Evolutionary conservation across 352 stramenopile species (phyloP), one percentile per base, ranked within the genome.

Genomic region (Pythium monospermum): DNA sequence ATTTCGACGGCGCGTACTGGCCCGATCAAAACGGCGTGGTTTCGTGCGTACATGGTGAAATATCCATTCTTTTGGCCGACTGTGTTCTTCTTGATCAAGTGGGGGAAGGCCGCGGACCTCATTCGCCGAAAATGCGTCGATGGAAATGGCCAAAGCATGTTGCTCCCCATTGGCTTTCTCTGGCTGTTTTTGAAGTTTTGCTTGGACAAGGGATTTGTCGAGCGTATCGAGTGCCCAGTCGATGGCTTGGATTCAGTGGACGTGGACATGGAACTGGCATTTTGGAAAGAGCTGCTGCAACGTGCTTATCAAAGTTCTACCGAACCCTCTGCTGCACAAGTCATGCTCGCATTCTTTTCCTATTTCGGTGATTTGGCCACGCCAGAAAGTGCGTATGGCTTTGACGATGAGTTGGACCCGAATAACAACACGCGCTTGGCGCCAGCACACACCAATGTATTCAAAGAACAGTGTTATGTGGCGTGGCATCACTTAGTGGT

Each of bases 151-250:
- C 42, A 69, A 8, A 67, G 82, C 36, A 66, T 90, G 47, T 74
- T 91, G 50, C 68, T 68, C 7, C 74, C 78, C 0, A 76, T 76
- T 1, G 79, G 74, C 11, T 86, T 91, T 40, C 76, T 86, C 46
- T 88, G 81, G 81, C 38, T 91, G 8, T 89, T 89, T 49, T 15
- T 90, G 21, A 48, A 63, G 0, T 91, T 90, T 65, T 90, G 76
- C 47, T 61, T 68, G 18, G 44, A 80, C 19, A 47, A 75, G 8
- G 57, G 66, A 6, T 84, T 76, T 48, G 66, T 91, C 0, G 21
- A 70, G 10, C 54, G 38, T 21, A 71, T 88, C 18, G 62, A 74
- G 18, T 61, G 45, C 43, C 53, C 44, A 3, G 18, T 18, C 3
- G 16, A 36, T 5, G 28, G 26, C 15, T 4, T 49, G n/a, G 6